Evolutionary conservation across 768 basidiomycete genomes (phyloP).

Genomic region (Austroboletus eburneus): DNA sequence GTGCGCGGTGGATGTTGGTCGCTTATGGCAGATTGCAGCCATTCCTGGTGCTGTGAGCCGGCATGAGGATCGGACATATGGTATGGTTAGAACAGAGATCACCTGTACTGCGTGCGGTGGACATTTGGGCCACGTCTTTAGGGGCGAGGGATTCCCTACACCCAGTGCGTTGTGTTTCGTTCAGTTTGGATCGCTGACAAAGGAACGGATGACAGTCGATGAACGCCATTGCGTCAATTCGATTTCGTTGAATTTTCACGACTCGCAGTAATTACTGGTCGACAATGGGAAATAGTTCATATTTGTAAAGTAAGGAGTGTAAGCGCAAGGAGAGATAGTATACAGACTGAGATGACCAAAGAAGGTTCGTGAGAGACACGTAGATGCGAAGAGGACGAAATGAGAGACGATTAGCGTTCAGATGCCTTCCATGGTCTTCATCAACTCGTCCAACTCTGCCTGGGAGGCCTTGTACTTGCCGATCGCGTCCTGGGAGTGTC

Average conservation of each 20-base stretch:
- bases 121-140: constrained; percentile 94
- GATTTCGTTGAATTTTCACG: constrained; percentile 72
- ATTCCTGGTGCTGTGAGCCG: constrained; percentile 84
- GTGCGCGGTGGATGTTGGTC: neutral
- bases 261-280: constrained; percentile 21
- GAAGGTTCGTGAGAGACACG: constrained; percentile 5
- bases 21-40: constrained; percentile 42
- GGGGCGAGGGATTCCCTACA: constrained; percentile 78
- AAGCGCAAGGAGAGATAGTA: constrained; percentile 16
- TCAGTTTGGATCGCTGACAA: neutral
- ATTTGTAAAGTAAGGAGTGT: constrained; percentile 21
- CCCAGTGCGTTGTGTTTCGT: constrained; percentile 52
- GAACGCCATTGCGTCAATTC: constrained; percentile 92
- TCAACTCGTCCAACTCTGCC: constrained; percentile 80
- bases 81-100: constrained; percentile 79
- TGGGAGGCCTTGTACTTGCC: constrained; percentile 72
- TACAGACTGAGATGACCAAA: constrained; percentile 19
- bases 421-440: constrained; percentile 67
- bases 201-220: constrained; percentile 47
- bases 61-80: constrained; percentile 66
- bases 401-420: constrained; percentile 31
- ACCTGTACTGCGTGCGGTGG: constrained; percentile 88
- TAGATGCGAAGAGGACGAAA: constrained; percentile 3
- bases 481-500: constrained; percentile 53
- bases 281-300: constrained; percentile 7